These are phyloP conservation scores for Anthracocystis panici-leucophaei DNA, from an alignment of 1,284 basidiomycete genomes.

Conservation along the genomic window DNA sequence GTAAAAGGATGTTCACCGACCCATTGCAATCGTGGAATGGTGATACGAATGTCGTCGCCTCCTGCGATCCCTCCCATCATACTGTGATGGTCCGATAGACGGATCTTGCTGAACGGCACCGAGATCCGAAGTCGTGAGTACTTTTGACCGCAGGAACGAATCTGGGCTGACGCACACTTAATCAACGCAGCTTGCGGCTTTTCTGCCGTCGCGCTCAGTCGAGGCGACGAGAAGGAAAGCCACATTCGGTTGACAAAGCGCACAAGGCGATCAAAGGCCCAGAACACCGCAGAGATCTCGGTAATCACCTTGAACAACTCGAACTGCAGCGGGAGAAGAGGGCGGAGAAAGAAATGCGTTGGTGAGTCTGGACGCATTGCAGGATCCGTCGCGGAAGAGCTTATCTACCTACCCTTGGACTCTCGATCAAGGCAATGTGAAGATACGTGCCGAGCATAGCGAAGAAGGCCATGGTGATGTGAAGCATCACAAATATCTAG, in stretches of 20 bases:
- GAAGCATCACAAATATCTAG: constrained; percentile 61
- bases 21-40: constrained; percentile 45
- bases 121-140: constrained; percentile 37
- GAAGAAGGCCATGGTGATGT: constrained; percentile 65
- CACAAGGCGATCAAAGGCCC: constrained; percentile 47
- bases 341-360: too few species aligned
- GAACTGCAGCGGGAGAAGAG: constrained; percentile 9
- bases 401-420: constrained; percentile 21
- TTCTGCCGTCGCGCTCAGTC: not conserved
- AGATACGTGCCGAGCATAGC: constrained; percentile 63
- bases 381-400: not conserved
- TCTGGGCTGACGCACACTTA: constrained; percentile 18
- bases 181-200: not conserved
- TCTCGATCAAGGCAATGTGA: constrained; percentile 59
- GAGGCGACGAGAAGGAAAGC: constrained; percentile 28
- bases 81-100: constrained; percentile 12
- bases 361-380: not conserved
- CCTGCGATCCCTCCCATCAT: constrained; percentile 23
- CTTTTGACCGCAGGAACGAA: constrained; percentile 11
- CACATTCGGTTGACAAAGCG: constrained; percentile 29
- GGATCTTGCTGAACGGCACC: constrained; percentile 30
- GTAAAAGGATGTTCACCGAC: constrained; percentile 58
- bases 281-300: constrained; percentile 37
- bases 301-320: constrained; percentile 38
- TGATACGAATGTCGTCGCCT: constrained; percentile 49